Conservation (phyloP, 345 rosid genomes). For the Eucalyptus lansdowneana region DNA sequence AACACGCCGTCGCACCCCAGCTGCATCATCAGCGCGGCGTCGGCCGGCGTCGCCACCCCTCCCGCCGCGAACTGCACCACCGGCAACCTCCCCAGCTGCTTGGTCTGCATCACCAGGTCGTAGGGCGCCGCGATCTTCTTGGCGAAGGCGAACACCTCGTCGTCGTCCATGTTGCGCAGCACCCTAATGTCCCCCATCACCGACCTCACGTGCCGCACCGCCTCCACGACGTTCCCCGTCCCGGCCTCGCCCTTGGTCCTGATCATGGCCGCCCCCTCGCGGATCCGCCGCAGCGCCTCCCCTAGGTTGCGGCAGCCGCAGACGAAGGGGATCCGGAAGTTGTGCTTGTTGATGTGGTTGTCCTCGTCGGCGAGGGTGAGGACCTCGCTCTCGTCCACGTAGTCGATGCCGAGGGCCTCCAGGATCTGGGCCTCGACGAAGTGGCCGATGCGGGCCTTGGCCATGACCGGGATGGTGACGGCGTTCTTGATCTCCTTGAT, state of each 20-base stretch:
- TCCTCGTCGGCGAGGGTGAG: constrained; percentile 18
- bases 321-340: constrained; percentile 26
- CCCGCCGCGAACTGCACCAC: constrained; percentile 30
- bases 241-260: constrained; percentile 32
- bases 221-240: constrained; percentile 23
- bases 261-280: constrained; percentile 33
- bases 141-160: constrained; percentile 23
- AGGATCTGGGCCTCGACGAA: constrained; percentile 32
- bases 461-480: constrained; percentile 33
- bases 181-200: constrained; percentile 22
- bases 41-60: constrained; percentile 27
- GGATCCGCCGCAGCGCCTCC: constrained; percentile 19
- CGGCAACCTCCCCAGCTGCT: constrained; percentile 32
- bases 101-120: constrained; percentile 32
- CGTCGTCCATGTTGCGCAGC: constrained; percentile 25
- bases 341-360: constrained; percentile 28
- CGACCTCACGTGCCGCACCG: constrained; percentile 25
- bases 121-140: constrained; percentile 19
- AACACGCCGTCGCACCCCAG: constrained; percentile 21
- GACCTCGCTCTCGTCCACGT: constrained; percentile 30
- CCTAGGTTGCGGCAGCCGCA: constrained; percentile 32
- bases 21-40: constrained; percentile 32
- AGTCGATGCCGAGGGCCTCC: constrained; percentile 22
- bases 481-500: constrained; percentile 22
- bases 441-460: constrained; percentile 32